A percentile compares a stretch with the other conserved stretches of the same genome.
Evolutionary conservation across 495 filamentous ascomycete species (phyloP).

Genomic region (Massariosphaeria phaeospora): DNA sequence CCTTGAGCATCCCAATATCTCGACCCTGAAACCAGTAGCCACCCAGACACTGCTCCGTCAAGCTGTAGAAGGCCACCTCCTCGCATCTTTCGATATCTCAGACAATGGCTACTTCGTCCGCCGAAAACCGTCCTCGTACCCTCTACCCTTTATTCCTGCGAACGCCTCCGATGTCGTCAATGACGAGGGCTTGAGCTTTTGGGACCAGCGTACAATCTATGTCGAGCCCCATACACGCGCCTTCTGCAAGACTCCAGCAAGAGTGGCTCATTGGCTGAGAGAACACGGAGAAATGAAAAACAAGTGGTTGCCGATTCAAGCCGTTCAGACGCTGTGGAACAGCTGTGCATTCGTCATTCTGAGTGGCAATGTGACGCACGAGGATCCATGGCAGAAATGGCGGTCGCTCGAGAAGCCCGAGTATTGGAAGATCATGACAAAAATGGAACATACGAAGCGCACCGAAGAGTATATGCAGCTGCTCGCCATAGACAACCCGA

Average conservation of each 20-base stretch:
- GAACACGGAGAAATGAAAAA: conserved; percentile 11
- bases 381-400: conserved; percentile 21
- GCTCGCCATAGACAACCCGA: conserved; percentile 1
- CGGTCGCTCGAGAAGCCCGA: conserved; percentile 34
- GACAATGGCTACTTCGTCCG: conserved; percentile 39
- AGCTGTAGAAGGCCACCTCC: conserved; percentile 18
- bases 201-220: conserved; percentile 30
- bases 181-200: conserved; percentile 21
- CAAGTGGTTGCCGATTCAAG: conserved; percentile 30
- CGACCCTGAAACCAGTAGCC: conserved; percentile 32
- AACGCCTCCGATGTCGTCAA: conserved; percentile 12
- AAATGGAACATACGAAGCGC: conserved; percentile 27
- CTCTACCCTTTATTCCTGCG: conserved; percentile 21
- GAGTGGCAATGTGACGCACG: conserved; percentile 33
- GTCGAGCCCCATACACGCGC: conserved; percentile 25
- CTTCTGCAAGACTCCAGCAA: conserved; percentile 21
- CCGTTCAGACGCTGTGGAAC: conserved; percentile 17
- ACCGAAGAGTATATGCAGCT: conserved; percentile 15
- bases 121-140: conserved; percentile 14
- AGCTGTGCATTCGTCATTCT: conserved; percentile 41
- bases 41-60: conserved; percentile 36
- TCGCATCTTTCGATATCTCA: conserved; percentile 15
- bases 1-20: conserved; percentile 36
- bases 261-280: conserved; percentile 19
- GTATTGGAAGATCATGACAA: conserved; percentile 42